phyloP scores from a whole-genome alignment of 1,284 basidiomycete genomes.

The Rhizopogon parksii region DNA sequence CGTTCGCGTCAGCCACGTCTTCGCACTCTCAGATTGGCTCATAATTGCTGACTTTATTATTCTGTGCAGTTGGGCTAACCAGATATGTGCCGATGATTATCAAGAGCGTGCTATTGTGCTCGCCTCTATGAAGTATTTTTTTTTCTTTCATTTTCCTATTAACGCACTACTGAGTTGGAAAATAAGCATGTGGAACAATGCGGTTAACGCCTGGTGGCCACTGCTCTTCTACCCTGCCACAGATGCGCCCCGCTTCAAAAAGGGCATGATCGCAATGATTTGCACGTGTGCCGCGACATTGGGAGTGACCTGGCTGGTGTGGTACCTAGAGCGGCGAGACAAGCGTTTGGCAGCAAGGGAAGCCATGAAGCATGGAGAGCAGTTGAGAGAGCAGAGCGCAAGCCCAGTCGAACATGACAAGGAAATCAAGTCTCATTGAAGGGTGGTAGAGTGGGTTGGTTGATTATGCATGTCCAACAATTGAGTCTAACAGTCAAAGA shows the following conservation, averaged over 20 bases:
- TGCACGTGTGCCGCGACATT: slow-evolving; percentile 51
- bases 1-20: slow-evolving; percentile 48
- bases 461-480: neutral
- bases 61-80: slow-evolving; percentile 54
- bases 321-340: slow-evolving; percentile 48
- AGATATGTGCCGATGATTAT: slow-evolving; percentile 61
- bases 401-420: slow-evolving; percentile 3
- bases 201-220: slow-evolving; percentile 65
- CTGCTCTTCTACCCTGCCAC: slow-evolving; percentile 62
- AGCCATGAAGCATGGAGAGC: neutral
- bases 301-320: slow-evolving; percentile 48
- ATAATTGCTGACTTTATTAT: slow-evolving; percentile 2
- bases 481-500: neutral
- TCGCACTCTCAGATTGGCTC: neutral
- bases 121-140: slow-evolving; percentile 57
- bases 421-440: neutral
- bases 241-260: slow-evolving; percentile 56
- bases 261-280: slow-evolving; percentile 64
- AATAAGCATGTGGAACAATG: slow-evolving; percentile 64
- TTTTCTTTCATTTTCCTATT: neutral
- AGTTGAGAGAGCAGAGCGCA: neutral
- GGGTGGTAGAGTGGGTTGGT: neutral
- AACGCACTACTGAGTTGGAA: slow-evolving; percentile 3
- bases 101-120: slow-evolving; percentile 62
- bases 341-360: slow-evolving; percentile 10